Evolutionary conservation across 176 grass and related monocot species (phyloP).

Genomic region (Musa troglodytarum): DNA sequence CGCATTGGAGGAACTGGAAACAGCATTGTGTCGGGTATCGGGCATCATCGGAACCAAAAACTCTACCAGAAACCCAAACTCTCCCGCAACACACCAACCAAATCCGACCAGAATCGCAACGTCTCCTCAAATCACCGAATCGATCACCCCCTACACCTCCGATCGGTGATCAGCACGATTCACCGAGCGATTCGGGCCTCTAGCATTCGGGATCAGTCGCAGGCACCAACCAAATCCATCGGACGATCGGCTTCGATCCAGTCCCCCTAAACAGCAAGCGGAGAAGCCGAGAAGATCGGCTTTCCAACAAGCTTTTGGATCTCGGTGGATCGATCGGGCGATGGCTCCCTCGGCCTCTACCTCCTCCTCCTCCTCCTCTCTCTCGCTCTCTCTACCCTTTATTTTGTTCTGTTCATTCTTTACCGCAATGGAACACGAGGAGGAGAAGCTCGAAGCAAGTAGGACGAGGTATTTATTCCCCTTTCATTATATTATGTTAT

Average conservation of each 20-base stretch:
- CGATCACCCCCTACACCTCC: neutral
- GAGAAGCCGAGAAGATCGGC: neutral
- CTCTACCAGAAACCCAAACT: neutral
- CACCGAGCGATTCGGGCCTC: neutral
- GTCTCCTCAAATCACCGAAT: neutral
- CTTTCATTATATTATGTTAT: neutral
- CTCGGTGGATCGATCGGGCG: constrained; percentile 2
- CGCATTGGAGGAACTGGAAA: constrained; percentile 3
- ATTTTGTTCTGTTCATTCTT: constrained; percentile 6
- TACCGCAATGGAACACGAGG: constrained; percentile 5
- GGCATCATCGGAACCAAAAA: constrained; percentile 6
- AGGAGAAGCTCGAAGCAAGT: neutral
- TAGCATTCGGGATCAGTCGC: neutral
- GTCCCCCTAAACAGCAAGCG: neutral
- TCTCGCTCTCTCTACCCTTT: neutral
- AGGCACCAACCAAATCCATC: neutral
- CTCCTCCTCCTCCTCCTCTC: neutral
- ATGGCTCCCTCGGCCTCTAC: neutral
- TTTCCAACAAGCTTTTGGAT: neutral
- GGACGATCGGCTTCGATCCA: neutral
- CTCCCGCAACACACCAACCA: neutral
- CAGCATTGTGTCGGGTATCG: constrained; percentile 7
- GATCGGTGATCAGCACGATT: neutral
- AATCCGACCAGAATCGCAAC: neutral
- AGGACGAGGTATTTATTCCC: neutral